Percentiles rank a stretch among this genome's conserved stretches.
Evolutionary conservation across 2,329 filamentous ascomycete species (phyloP).

Genomic region (Pleoardoris graminearum): DNA sequence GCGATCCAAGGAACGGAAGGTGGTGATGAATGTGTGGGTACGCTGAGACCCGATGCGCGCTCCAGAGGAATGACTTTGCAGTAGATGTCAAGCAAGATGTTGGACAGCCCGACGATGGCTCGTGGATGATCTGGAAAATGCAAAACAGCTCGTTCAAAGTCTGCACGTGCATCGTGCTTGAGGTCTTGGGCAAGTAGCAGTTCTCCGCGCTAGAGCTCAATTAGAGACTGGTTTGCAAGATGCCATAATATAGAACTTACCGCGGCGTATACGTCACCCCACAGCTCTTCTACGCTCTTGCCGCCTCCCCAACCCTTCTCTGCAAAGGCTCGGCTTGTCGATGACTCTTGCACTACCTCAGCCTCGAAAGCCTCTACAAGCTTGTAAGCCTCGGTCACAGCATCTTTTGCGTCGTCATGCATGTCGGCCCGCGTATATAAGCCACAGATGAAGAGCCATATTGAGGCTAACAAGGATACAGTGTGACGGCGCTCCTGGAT

Average conservation of each 20-base stretch:
- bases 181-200: slow-evolving; percentile 64
- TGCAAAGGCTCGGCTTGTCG: slow-evolving; percentile 64
- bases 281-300: slow-evolving; percentile 80
- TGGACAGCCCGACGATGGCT: slow-evolving; percentile 80
- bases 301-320: slow-evolving; percentile 75
- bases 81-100: slow-evolving; percentile 85
- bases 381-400: slow-evolving; percentile 78
- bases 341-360: slow-evolving; percentile 65
- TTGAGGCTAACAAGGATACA: slow-evolving; percentile 66
- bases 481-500: slow-evolving; percentile 59
- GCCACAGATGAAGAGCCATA: slow-evolving; percentile 89
- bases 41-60: slow-evolving; percentile 50
- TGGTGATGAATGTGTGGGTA: slow-evolving; percentile 11
- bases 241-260: slow-evolving; percentile 60
- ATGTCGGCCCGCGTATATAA: slow-evolving; percentile 83
- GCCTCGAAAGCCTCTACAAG: slow-evolving; percentile 72
- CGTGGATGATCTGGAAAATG: slow-evolving; percentile 78
- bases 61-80: slow-evolving; percentile 63
- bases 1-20: slow-evolving; percentile 13
- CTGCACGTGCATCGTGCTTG: slow-evolving; percentile 70
- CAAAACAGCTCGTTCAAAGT: slow-evolving; percentile 81
- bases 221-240: not conserved
- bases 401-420: slow-evolving; percentile 77
- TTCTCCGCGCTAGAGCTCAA: slow-evolving; percentile 61
- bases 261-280: slow-evolving; percentile 82